phyloP scores from a whole-genome alignment of 768 basidiomycete species.

The Arthromyces matolae region DNA sequence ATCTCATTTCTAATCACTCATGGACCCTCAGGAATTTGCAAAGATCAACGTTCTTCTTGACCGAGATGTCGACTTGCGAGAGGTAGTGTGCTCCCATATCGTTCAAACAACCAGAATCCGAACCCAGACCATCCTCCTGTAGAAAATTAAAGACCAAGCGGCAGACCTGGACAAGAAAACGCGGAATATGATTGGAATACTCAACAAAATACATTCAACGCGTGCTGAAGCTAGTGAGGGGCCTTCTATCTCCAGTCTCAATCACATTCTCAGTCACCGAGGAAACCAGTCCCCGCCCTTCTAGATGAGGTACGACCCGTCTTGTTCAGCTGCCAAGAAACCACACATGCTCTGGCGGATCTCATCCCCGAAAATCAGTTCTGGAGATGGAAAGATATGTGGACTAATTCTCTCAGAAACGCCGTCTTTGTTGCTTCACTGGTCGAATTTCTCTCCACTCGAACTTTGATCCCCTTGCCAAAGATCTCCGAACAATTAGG shows the following conservation, averaged over 20 bases:
- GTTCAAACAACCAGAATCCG: not conserved
- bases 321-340: slow-evolving; percentile 51
- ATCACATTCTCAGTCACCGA: not conserved
- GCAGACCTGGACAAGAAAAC: slow-evolving; percentile 72
- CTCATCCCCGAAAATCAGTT: slow-evolving; percentile 69
- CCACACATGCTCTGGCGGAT: slow-evolving; percentile 46
- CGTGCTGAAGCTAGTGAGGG: slow-evolving; percentile 52
- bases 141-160: slow-evolving; percentile 83
- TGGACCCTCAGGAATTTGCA: slow-evolving; percentile 57
- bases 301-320: slow-evolving; percentile 55
- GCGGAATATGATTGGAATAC: slow-evolving; percentile 64
- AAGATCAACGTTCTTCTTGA: slow-evolving; percentile 59
- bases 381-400: slow-evolving; percentile 85
- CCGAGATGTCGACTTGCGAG: slow-evolving; percentile 57
- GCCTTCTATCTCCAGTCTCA: not conserved
- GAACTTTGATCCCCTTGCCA: slow-evolving; percentile 56
- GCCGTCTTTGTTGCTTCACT: slow-evolving; percentile 65
- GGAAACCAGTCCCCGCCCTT: slow-evolving; percentile 51
- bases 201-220: slow-evolving; percentile 81
- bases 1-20: too few species aligned
- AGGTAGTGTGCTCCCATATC: slow-evolving; percentile 39
- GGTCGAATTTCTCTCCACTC: slow-evolving; percentile 57
- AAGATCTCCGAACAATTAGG: slow-evolving; percentile 55
- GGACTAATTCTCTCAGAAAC: slow-evolving; percentile 65
- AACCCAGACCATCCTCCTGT: slow-evolving; percentile 13